These are phyloP conservation scores for Emmonsiellopsis sp. DNA, from an alignment of 2,329 filamentous ascomycete genomes.

Conservation along the genomic window DNA sequence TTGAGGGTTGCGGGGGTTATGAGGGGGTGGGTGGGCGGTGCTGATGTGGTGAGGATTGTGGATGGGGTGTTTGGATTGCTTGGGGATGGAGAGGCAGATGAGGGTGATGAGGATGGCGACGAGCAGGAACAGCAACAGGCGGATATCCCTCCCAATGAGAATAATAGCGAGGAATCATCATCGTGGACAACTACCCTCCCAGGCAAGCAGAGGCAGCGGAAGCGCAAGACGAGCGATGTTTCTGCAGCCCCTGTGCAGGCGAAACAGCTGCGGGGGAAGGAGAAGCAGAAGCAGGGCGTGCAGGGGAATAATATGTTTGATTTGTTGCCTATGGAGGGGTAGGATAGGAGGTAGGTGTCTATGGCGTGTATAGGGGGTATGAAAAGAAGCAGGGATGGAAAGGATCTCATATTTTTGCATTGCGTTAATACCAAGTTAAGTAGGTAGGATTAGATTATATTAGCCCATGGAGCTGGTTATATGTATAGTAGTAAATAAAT, in stretches of 20 bases:
- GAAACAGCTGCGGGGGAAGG: constrained; percentile 9
- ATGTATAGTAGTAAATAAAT: not conserved
- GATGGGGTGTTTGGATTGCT: not conserved
- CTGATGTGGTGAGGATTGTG: not conserved
- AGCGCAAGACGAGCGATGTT: not conserved
- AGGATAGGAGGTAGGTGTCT: not conserved
- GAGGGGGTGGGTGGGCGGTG: not conserved
- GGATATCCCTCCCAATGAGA: not conserved
- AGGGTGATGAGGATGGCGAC: constrained; percentile 1
- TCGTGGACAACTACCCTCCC: not conserved
- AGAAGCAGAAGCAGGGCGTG: not conserved
- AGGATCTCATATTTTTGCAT: too few species aligned
- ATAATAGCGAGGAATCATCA: not conserved
- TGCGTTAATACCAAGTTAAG: too few species aligned
- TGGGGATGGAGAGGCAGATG: not conserved
- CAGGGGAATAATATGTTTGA: constrained; percentile 5
- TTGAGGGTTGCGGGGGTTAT: not conserved
- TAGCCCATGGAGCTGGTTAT: too few species aligned
- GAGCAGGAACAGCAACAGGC: not conserved
- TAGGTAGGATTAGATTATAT: too few species aligned
- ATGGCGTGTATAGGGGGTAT: too few species aligned
- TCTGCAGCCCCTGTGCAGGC: not conserved
- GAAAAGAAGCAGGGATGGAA: too few species aligned
- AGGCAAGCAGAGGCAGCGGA: not conserved
- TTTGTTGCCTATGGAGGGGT: constrained; percentile 1